Evolutionary conservation across 2,329 filamentous ascomycete genomes (phyloP).

Genomic region (Septoria linicola): DNA sequence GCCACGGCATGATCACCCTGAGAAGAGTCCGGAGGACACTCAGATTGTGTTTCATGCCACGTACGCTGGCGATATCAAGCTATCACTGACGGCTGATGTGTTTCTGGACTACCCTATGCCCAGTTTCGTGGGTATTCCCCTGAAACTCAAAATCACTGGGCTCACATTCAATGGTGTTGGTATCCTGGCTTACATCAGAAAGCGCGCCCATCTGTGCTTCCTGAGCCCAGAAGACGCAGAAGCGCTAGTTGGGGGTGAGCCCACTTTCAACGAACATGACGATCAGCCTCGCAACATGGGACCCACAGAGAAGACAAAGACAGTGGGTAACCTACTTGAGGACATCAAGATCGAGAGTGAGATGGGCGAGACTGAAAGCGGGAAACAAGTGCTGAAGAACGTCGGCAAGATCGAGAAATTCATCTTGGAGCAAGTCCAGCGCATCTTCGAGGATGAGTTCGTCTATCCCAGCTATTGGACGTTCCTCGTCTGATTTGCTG

Average conservation of each 20-base stretch:
- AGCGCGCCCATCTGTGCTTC: constrained; percentile 89
- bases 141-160: constrained; percentile 92
- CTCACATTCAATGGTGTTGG: constrained; percentile 93
- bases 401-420: constrained; percentile 98
- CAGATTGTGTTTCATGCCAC: constrained; percentile 89
- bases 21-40: constrained; percentile 79
- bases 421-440: constrained; percentile 89
- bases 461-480: constrained; percentile 99
- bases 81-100: constrained; percentile 91
- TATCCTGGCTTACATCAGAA: constrained; percentile 85
- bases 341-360: constrained; percentile 97
- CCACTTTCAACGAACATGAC: constrained; percentile 35
- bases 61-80: constrained; percentile 81
- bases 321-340: constrained; percentile 71
- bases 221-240: constrained; percentile 87
- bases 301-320: constrained; percentile 23
- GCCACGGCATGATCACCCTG: constrained; percentile 59
- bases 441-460: constrained; percentile 98
- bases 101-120: constrained; percentile 98
- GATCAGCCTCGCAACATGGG: constrained; percentile 22
- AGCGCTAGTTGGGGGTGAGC: constrained; percentile 54
- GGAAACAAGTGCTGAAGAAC: constrained; percentile 95
- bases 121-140: constrained; percentile 91
- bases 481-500: constrained; percentile 65
- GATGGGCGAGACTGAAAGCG: constrained; percentile 86